Conservation (phyloP, 495 filamentous ascomycete species). For the Lepraria neglecta region DNA sequence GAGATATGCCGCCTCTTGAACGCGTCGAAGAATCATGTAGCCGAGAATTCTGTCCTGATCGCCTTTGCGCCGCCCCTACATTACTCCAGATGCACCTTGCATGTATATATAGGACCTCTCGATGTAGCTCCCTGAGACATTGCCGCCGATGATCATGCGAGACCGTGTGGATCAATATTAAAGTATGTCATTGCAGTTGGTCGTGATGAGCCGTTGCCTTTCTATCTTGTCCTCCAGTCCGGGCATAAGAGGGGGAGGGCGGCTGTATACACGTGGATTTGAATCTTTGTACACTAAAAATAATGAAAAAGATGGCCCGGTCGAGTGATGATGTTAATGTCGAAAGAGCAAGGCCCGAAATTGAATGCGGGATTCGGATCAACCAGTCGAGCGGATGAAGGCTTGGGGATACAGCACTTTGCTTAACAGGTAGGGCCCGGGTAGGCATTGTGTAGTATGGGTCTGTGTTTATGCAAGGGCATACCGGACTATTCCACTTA, state of each 20-base stretch:
- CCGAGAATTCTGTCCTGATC: not conserved
- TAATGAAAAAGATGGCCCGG: not conserved
- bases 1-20: too few relatives aligned
- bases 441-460: not conserved
- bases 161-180: not conserved
- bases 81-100: slow-evolving; percentile 2
- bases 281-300: slow-evolving; percentile 8
- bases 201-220: slow-evolving; percentile 8
- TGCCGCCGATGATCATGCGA: not conserved
- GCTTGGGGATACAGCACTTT: not conserved
- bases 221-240: slow-evolving; percentile 5
- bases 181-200: slow-evolving; percentile 1
- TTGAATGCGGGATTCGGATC: not conserved
- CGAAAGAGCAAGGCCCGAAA: not conserved
- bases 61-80: not conserved
- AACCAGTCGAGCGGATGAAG: not conserved
- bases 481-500: not conserved
- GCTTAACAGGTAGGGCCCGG: too few relatives aligned
- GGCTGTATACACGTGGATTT: not conserved
- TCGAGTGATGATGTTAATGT: not conserved
- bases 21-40: too few relatives aligned
- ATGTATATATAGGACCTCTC: not conserved
- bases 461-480: not conserved
- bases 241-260: not conserved
- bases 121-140: slow-evolving; percentile 1